Evolutionary conservation across 805 yeast species (phyloP).

Genomic region (Diddensiella santjacobensis): DNA sequence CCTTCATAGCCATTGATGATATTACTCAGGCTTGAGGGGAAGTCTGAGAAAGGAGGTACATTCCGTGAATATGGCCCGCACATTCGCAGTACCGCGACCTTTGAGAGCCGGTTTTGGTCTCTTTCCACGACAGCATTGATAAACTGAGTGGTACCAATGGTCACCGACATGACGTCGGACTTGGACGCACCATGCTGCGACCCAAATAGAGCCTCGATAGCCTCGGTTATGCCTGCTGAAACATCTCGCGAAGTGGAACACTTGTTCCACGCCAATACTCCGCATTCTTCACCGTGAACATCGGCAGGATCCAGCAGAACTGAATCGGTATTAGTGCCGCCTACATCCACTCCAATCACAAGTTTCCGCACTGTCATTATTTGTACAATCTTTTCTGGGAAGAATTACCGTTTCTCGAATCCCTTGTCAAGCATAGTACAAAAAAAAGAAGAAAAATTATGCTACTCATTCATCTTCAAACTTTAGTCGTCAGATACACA

Average conservation of each 20-base stretch:
- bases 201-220: slow-evolving; percentile 36
- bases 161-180: slow-evolving; percentile 39
- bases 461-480: too few species aligned
- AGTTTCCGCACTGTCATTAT: slow-evolving; percentile 11
- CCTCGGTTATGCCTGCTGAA: slow-evolving; percentile 41
- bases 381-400: too few species aligned
- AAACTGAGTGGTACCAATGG: slow-evolving; percentile 53
- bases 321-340: slow-evolving; percentile 50
- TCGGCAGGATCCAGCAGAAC: slow-evolving; percentile 41
- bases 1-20: slow-evolving; percentile 16
- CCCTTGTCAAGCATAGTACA: too few species aligned
- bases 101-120: slow-evolving; percentile 41
- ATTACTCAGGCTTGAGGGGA: slow-evolving; percentile 32
- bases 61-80: slow-evolving; percentile 43
- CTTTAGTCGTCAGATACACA: too few species aligned
- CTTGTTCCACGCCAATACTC: slow-evolving; percentile 42
- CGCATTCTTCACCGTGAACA: slow-evolving; percentile 11
- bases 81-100: slow-evolving; percentile 44
- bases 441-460: too few species aligned
- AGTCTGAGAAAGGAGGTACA: slow-evolving; percentile 44
- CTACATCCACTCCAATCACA: slow-evolving; percentile 48
- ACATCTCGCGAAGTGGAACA: slow-evolving; percentile 45
- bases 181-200: slow-evolving; percentile 1
- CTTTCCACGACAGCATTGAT: slow-evolving; percentile 50
- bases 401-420: too few species aligned